Evolutionary conservation across 208 protist species (phyloP).

Genomic region (Crithidia expoeki): DNA sequence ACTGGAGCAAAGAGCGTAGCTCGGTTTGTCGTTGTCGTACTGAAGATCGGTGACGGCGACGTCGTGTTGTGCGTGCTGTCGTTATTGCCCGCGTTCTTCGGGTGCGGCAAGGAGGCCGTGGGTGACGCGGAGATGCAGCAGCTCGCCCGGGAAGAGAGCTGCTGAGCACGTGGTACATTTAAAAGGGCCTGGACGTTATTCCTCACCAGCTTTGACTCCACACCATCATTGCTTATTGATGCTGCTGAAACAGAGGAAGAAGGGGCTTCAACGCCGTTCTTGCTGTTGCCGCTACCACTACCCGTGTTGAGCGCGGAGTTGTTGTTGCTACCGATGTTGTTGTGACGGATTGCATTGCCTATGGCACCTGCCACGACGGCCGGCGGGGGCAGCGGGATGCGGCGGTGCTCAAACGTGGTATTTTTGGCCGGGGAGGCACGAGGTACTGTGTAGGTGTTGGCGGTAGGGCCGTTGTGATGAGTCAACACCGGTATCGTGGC

Average conservation of each 20-base stretch:
- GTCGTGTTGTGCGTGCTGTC: neutral
- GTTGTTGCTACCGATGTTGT: neutral
- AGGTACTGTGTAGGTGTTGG: neutral
- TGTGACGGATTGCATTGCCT: neutral
- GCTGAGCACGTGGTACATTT: too few relatives aligned
- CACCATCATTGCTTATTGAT: too few relatives aligned
- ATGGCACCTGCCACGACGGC: neutral
- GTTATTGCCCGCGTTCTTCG: neutral
- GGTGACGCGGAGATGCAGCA: neutral
- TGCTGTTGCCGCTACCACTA: neutral
- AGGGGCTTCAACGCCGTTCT: neutral
- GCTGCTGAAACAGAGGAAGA: too few relatives aligned
- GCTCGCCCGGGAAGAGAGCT: too few relatives aligned
- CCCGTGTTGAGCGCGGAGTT: neutral
- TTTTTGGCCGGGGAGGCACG: neutral
- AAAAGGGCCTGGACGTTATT: neutral
- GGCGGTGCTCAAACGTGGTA: constrained; percentile 8
- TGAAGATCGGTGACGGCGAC: neutral
- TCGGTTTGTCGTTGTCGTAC: neutral
- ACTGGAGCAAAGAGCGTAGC: neutral
- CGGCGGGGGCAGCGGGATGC: constrained; percentile 14
- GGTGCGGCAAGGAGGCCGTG: neutral
- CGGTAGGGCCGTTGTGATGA: neutral
- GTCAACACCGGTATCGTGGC: neutral
- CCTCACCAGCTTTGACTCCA: too few relatives aligned